Conservation (phyloP, 1,139 yeast genomes). For the Arxiozyma telluris region DNA sequence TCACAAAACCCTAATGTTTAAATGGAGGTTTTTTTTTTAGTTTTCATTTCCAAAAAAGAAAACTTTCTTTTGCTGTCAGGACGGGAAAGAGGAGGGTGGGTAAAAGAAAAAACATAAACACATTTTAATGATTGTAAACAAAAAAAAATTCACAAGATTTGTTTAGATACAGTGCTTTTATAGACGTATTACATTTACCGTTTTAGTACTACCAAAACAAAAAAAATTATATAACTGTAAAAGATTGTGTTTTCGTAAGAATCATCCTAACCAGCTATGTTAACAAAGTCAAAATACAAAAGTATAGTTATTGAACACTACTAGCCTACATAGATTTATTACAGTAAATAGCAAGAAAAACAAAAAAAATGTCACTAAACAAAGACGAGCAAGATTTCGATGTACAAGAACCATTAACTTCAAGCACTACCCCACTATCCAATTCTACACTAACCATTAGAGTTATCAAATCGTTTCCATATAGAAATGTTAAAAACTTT, state of each 20-base stretch:
- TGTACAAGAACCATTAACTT: slow-evolving; percentile 32
- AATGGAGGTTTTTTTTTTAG: no score
- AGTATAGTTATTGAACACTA: neutral
- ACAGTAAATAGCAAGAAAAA: slow-evolving; percentile 3
- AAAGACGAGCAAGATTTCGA: slow-evolving; percentile 14
- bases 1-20: neutral
- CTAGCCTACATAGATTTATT: neutral
- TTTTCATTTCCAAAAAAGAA: neutral
- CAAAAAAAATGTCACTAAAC: slow-evolving; percentile 1
- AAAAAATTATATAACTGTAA: no score
- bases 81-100: no score
- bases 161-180: no score
- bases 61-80: neutral
- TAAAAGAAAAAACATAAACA: neutral
- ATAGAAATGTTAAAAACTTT: slow-evolving; percentile 79
- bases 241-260: no score
- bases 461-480: slow-evolving; percentile 83
- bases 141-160: neutral
- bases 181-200: neutral
- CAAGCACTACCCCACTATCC: slow-evolving; percentile 30
- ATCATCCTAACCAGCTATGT: neutral
- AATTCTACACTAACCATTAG: slow-evolving; percentile 71
- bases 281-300: no score
- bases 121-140: no score
- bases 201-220: neutral